Evolutionary conservation across 306 rosid genomes (phyloP).

Genomic region (Cucumis cinereus): DNA sequence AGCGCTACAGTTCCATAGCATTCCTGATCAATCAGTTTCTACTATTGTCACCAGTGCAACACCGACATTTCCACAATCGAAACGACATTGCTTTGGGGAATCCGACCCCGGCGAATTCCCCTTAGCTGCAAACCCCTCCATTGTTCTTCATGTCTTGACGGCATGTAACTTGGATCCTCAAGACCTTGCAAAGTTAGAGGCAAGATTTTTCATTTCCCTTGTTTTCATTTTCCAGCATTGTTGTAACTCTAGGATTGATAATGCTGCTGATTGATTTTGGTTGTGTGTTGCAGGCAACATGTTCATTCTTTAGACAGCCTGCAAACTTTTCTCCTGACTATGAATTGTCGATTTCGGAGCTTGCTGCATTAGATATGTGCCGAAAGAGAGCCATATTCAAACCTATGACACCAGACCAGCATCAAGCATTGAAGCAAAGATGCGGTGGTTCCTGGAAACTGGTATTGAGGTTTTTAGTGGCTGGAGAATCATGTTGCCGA

Average conservation of each 20-base stretch:
- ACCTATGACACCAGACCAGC: constrained; percentile 64
- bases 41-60: constrained; percentile 46
- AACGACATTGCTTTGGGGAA: constrained; percentile 76
- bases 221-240: background rate
- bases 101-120: constrained; percentile 91
- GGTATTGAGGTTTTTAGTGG: constrained; percentile 75
- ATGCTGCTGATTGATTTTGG: constrained; percentile 33
- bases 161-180: constrained; percentile 77
- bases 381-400: constrained; percentile 78
- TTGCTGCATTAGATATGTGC: constrained; percentile 92
- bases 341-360: constrained; percentile 62
- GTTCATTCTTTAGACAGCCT: constrained; percentile 81
- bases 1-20: constrained; percentile 68
- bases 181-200: constrained; percentile 94
- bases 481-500: constrained; percentile 83
- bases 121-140: constrained; percentile 75
- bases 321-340: constrained; percentile 78
- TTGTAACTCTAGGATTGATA: constrained; percentile 14
- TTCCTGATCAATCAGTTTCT: constrained; percentile 72
- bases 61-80: constrained; percentile 57
- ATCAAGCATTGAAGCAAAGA: constrained; percentile 50
- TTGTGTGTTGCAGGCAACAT: constrained; percentile 74
- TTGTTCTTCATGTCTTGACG: constrained; percentile 90
- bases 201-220: constrained; percentile 31
- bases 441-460: constrained; percentile 98